Conservation (phyloP, 192 early-diverging fungal species). For the Spizellomyces punctatus region DNA sequence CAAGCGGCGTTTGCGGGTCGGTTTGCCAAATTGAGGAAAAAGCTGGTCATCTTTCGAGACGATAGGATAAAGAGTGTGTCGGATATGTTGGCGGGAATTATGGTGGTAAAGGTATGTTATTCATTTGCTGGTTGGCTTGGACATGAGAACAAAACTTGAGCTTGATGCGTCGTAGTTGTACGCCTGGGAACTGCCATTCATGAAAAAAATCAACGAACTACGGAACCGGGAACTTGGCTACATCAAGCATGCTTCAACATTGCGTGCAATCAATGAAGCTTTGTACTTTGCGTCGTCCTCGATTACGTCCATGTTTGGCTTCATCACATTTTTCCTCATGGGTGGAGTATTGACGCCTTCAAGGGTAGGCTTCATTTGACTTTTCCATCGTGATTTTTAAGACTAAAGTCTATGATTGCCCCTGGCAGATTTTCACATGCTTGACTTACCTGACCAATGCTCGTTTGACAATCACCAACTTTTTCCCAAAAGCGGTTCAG, state of each 20-base stretch:
- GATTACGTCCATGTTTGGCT: constrained; percentile 47
- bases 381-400: not conserved
- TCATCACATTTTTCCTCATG: constrained; percentile 42
- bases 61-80: constrained; percentile 49
- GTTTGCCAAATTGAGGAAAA: constrained; percentile 37
- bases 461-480: constrained; percentile 48
- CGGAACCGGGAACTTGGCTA: constrained; percentile 38
- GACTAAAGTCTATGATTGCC: constrained; percentile 3
- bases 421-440: constrained; percentile 37
- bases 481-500: constrained; percentile 53
- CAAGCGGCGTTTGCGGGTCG: constrained; percentile 42
- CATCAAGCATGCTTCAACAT: constrained; percentile 36
- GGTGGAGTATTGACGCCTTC: constrained; percentile 48
- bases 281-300: constrained; percentile 47
- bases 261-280: constrained; percentile 53
- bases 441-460: constrained; percentile 40
- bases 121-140: not conserved
- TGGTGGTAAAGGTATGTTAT: constrained; percentile 47
- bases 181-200: constrained; percentile 55
- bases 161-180: constrained; percentile 22
- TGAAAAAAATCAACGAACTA: constrained; percentile 36
- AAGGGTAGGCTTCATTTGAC: constrained; percentile 25
- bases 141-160: not conserved
- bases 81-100: constrained; percentile 51
- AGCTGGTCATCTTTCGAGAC: constrained; percentile 36